These are phyloP conservation scores for Pleurozium schreberi DNA, from an alignment of 225 moss, liverwort and hornwort species.

Conservation along the genomic window DNA sequence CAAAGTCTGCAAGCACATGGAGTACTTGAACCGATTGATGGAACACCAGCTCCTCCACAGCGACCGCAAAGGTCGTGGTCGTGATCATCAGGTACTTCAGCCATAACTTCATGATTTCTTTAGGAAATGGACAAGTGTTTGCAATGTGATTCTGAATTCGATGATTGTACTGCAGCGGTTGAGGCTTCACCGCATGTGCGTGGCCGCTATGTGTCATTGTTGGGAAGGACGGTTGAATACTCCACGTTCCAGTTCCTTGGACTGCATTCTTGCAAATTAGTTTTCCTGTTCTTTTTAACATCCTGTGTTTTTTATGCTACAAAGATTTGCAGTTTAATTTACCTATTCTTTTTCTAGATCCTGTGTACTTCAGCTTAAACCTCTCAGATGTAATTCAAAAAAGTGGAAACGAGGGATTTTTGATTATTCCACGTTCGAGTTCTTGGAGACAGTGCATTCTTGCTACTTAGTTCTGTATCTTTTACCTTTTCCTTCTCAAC, in stretches of 20 bases:
- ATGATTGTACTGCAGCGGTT: not conserved
- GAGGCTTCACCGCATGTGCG: slow-evolving; percentile 2
- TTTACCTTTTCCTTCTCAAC: not conserved
- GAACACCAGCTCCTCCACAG: not conserved
- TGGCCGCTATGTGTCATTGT: not conserved
- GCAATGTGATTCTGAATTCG: not conserved
- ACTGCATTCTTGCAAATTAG: not conserved
- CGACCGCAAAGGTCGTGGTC: not conserved
- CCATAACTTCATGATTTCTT: not conserved
- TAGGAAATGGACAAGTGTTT: not conserved
- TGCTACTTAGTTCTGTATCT: not conserved
- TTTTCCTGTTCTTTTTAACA: not conserved
- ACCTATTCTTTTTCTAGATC: not conserved
- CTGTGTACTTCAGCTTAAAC: not conserved
- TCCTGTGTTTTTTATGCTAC: not conserved
- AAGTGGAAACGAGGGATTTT: not conserved
- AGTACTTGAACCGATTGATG: not conserved
- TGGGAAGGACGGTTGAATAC: not conserved
- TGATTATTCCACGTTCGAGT: not conserved
- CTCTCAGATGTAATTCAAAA: not conserved
- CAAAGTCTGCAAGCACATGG: not conserved
- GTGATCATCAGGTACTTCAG: not conserved
- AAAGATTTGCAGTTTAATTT: not conserved
- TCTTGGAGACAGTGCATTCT: not conserved
- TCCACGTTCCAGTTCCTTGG: not conserved